Conservation (phyloP, 2,329 filamentous ascomycete species). For the Talaromyces albobiverticillius region DNA sequence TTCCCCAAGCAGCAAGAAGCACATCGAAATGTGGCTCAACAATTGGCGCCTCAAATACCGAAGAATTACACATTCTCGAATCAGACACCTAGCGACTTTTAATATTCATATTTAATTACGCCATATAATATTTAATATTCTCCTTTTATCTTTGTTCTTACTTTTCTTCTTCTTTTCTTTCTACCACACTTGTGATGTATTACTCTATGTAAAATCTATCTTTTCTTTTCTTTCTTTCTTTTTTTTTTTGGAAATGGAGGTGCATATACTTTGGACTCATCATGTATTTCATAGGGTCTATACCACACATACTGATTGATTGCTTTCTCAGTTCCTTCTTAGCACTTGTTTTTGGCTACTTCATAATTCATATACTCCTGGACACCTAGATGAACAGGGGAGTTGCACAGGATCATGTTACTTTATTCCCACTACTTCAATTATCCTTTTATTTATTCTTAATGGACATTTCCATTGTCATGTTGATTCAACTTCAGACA, state of each 20-base stretch:
- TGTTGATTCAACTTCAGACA: background rate
- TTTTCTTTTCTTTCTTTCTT: no score
- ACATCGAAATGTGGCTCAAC: slow-evolving; percentile 42
- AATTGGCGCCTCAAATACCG: slow-evolving; percentile 38
- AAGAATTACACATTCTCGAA: slow-evolving; percentile 46
- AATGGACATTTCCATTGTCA: background rate
- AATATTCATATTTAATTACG: slow-evolving; percentile 12
- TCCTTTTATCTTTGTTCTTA: background rate
- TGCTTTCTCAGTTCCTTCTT: background rate
- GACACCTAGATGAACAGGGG: background rate
- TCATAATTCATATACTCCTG: background rate
- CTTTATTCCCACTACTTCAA: slow-evolving; percentile 20
- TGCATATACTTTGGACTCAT: slow-evolving; percentile 15
- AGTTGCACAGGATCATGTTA: background rate
- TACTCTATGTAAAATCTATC: background rate
- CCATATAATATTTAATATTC: slow-evolving; percentile 13
- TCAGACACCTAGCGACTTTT: slow-evolving; percentile 38
- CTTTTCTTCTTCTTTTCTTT: background rate
- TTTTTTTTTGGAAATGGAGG: slow-evolving; percentile 2
- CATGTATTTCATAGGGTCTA: slow-evolving; percentile 9
- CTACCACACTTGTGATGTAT: background rate
- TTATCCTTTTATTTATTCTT: background rate
- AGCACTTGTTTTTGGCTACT: background rate
- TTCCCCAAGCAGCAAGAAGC: slow-evolving; percentile 44
- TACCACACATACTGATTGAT: slow-evolving; percentile 14